Evolutionary conservation across 106 monocot species (phyloP), one percentile per base, ranked within the genome.

Genomic region (Acorus calamus): DNA sequence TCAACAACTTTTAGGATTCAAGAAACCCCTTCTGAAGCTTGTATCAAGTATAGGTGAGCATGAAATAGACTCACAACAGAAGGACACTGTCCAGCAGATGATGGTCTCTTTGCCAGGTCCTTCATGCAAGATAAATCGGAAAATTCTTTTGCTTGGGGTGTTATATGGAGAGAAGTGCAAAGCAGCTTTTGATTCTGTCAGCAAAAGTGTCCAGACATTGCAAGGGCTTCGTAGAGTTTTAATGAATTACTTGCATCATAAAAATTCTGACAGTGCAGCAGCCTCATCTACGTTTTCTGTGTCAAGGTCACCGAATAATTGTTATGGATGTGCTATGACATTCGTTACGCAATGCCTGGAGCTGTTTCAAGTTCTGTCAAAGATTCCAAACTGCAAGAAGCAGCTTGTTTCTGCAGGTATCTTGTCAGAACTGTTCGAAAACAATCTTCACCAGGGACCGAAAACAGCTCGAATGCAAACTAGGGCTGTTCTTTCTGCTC

Each of bases 151-250:
- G 65, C 71, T 98, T 47, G 98, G 98, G 62, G 85, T 98, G 5
- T 64, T 98, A 7, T 98, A 98, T 72, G 88, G 98, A 76, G 98
- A 98, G 67, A 98, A 98, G 76, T 98, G 98, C 80, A 98, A 98
- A 82, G 74, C 83, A 69, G 85, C 98, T 78, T 98, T 98, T 74
- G 98, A 98, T 85, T 98, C 98, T 71, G 83, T 98, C 42, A 98
- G 88, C 74, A 98, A 98, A 79, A 98, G 98, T 66, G 88, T 98
- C 42, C 98, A 98, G 67, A 98, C 92, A 46, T 71, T 98, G 56
- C 98, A 98, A 86, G 98, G 98, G 6, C 81, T 98, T 44, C 77
- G 92, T 5, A 78, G 77, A 41, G 85, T 98, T 48, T 53, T 98
- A 62, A 85, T 92, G 88, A 76, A 76, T 11, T 98, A 98, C 73